Evolutionary conservation across 805 yeast genomes (phyloP).

Genomic region (Isabelozyma rhagii): DNA sequence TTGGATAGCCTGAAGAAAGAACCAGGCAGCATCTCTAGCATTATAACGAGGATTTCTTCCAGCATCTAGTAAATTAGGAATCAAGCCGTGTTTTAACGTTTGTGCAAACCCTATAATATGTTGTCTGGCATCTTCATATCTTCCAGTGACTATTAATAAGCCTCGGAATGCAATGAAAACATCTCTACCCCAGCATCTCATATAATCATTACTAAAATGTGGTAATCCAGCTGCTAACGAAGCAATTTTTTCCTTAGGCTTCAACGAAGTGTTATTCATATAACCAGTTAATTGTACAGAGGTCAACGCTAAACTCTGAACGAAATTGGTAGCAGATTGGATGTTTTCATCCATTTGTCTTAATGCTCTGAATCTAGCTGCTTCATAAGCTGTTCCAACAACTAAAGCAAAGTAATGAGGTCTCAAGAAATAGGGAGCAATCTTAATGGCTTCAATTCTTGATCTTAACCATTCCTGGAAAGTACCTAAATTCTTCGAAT

Average conservation of each 20-base stretch:
- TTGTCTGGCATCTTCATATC: constrained; percentile 71
- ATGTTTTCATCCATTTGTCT: constrained; percentile 51
- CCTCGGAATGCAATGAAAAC: constrained; percentile 89
- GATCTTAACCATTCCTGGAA: constrained; percentile 68
- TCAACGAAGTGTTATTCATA: constrained; percentile 70
- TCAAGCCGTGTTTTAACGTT: constrained; percentile 90
- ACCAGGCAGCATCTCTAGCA: constrained; percentile 98
- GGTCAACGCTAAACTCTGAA: constrained; percentile 74
- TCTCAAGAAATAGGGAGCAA: constrained; percentile 72
- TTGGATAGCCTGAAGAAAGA: constrained; percentile 83
- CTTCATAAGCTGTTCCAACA: constrained; percentile 81
- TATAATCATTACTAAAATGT: constrained; percentile 83
- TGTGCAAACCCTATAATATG: constrained; percentile 87
- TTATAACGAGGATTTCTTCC: constrained; percentile 93
- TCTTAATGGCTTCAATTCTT: constrained; percentile 59
- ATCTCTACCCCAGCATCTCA: constrained; percentile 99
- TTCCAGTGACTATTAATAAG: constrained; percentile 68
- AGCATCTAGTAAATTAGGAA: constrained; percentile 89
- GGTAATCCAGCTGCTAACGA: constrained; percentile 96
- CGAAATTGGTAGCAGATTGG: constrained; percentile 64
- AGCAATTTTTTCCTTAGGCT: constrained; percentile 60
- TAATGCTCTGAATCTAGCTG: constrained; percentile 68
- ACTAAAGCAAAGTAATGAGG: constrained; percentile 86
- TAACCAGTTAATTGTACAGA: constrained; percentile 84
- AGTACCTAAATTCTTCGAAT: constrained; percentile 45